Evolutionary conservation across 192 early-diverging fungal species (phyloP).

Genomic region (Podila horticola): DNA sequence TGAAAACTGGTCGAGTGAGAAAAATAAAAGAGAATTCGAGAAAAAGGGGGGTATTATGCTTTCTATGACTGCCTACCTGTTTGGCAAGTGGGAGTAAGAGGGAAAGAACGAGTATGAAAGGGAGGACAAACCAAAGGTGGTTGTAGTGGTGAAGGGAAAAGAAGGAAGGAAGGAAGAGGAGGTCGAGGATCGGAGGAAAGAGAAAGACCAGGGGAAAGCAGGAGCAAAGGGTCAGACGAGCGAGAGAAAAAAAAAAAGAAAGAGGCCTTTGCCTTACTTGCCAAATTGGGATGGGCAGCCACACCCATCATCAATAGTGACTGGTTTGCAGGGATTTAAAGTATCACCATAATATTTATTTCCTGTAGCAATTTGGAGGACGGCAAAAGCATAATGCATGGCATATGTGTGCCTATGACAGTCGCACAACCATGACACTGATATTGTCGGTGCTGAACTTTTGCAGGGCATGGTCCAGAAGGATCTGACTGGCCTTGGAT

Average conservation of each 20-base stretch:
- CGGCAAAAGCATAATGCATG: too few relatives aligned
- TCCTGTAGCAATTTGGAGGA: too few relatives aligned
- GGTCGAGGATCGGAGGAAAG: not conserved
- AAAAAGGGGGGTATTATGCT: not conserved
- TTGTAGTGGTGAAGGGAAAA: not conserved
- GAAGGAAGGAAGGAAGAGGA: not conserved
- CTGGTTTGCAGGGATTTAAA: too few relatives aligned
- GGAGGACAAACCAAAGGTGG: not conserved
- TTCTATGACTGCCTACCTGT: not conserved
- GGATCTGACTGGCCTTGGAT: constrained; percentile 76
- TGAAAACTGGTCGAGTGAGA: not conserved
- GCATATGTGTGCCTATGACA: too few relatives aligned
- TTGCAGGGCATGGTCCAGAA: constrained; percentile 88
- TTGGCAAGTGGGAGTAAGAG: not conserved
- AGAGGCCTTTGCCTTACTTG: not conserved
- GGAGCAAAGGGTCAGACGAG: too few relatives aligned
- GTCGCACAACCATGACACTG: constrained; percentile 80
- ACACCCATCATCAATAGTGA: too few relatives aligned
- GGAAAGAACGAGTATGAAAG: not conserved
- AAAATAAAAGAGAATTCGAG: not conserved
- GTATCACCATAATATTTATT: too few relatives aligned
- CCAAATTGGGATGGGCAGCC: too few relatives aligned
- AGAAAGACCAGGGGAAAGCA: too few relatives aligned
- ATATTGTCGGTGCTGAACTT: constrained; percentile 97
- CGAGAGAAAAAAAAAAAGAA: not conserved